Base-by-base conservation (phyloP, 1,139 yeast species). In the Lodderomyces parapsilosis region DNA sequence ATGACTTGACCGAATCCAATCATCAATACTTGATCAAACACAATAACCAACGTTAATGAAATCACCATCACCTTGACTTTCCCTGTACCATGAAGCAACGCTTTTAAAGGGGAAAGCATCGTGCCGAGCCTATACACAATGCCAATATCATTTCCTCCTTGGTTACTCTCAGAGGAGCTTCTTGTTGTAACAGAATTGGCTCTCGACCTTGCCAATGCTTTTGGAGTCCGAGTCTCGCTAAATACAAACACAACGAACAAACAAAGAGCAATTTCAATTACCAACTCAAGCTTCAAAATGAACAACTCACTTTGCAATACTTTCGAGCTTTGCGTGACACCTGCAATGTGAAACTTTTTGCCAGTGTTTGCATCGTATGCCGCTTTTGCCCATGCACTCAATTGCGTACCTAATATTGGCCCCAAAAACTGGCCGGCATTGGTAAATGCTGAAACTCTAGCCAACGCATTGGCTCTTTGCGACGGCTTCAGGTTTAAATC, bases 361-460 rank as follows among this genome's bases (percentile, higher is more conserved):
- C 38, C 23, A 2, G 37, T 18, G 7, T 27, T 36, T 9, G 31
- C 13, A 28, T 23, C 43, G 32, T 39, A 30, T 22, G 31, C 24
- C 13, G 35, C 14, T 36, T 49, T 43, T 50, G 60, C 46, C 47
- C 43, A 58, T 43, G 31, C 54, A 57, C 44, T 63, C 49, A 48
- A 42, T 18, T 68, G 47, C 39, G 81, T 78, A 0, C 86, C 84
- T 2, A 72, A 40, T 19, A 80, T 45, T 0, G 94, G 93, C 1
- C 91, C 93, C n/a, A 76, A 9, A 0, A 84, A 81, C 48, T 80
- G 55, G 0, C 90, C 91, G 2, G 72, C 63, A 50, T 71, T 81
- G 44, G 83, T 56, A 23, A 76, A 63, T 0, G 89, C 85, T 47
- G 75, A 70, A 15, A 74, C 62, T 30, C 76, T 60, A 1, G 89